Conservation (phyloP, 352 stramenopile species). For the Poterioochromonas sp. region DNA sequence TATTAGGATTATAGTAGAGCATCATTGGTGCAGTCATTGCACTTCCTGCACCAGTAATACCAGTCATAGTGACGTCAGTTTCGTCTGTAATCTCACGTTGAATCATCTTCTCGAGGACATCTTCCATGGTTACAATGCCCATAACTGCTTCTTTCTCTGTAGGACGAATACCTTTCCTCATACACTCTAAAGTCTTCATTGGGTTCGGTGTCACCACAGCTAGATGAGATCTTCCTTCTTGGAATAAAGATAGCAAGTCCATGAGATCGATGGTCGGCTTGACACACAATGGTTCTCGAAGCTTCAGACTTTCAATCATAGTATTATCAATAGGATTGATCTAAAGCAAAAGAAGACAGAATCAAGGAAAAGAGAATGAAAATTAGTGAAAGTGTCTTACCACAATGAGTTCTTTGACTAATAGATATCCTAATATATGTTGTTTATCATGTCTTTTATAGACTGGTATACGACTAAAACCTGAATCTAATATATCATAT, state of each 20-base stretch:
- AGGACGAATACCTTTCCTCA: constrained; percentile 47
- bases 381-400: constrained; percentile 44
- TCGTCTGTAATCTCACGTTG: constrained; percentile 81
- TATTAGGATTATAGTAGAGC: too few species aligned
- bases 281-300: constrained; percentile 68
- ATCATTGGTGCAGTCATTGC: too few species aligned
- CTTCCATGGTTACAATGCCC: constrained; percentile 77
- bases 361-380: constrained; percentile 36
- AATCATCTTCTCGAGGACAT: constrained; percentile 75
- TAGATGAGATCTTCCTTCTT: constrained; percentile 69
- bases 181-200: constrained; percentile 43
- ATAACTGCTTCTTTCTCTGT: constrained; percentile 54
- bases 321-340: constrained; percentile 50
- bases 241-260: constrained; percentile 76
- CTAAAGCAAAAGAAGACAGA: constrained; percentile 53
- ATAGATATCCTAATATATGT: constrained; percentile 67
- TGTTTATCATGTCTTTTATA: constrained; percentile 56
- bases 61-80: constrained; percentile 54
- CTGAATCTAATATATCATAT: constrained; percentile 65
- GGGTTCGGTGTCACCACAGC: constrained; percentile 61
- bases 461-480: constrained; percentile 75
- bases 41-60: too few species aligned
- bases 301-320: constrained; percentile 43
- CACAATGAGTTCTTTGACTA: constrained; percentile 77
- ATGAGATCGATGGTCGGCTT: constrained; percentile 66